Base-by-base conservation (phyloP, 805 yeast genomes). In the Lipomyces yamanashiensis region DNA sequence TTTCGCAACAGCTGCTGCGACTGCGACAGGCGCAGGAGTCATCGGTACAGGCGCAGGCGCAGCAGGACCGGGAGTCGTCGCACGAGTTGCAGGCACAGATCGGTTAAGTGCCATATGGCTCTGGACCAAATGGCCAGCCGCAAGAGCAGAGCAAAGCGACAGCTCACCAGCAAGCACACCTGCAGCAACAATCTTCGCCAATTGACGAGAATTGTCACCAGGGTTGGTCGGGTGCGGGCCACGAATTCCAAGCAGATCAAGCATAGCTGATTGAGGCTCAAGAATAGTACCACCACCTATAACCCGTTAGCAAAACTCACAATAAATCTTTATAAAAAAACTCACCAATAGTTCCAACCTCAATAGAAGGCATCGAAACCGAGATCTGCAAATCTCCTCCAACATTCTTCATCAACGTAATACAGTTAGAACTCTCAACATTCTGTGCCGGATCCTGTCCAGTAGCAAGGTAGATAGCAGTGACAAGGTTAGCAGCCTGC, bases 381-480 rank as follows among this genome's bases (percentile, higher is more conserved):
- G 97, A 90, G 45, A 95, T 88, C 70, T 85, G 88, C 74, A 95
- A 82, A 73, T 90, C 90, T 13, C 97, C 99, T 44, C 72, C 74
- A 55, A 82, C 81, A 75, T 89, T 91, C 72, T 87, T 87, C 96
- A 95, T 92, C 70, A 95, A 81, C 0, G 99, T 95, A 64, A 95
- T 93, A 87, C 99, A 95, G 78, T 92, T 93, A 39, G 98, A 91
- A 65, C 96, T 87, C 80, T 93, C 99, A 58, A 95, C 98, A 74
- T 95, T 95, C 80, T 95, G 99, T 1, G 99, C 99, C n/a, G 99
- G 99, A 78, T 95, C 99, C 81, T 95, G 99, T 62, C 99, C 99
- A 63, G 96, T 85, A 4, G 99, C 99, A 68, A 95, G 79, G 76
- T 79, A 95, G 33, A 95, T 87, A 10, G 99, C 98, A 41, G 99